Evolutionary conservation across 2,329 filamentous ascomycete species (phyloP).

Genomic region (Dactylella cylindrospora): DNA sequence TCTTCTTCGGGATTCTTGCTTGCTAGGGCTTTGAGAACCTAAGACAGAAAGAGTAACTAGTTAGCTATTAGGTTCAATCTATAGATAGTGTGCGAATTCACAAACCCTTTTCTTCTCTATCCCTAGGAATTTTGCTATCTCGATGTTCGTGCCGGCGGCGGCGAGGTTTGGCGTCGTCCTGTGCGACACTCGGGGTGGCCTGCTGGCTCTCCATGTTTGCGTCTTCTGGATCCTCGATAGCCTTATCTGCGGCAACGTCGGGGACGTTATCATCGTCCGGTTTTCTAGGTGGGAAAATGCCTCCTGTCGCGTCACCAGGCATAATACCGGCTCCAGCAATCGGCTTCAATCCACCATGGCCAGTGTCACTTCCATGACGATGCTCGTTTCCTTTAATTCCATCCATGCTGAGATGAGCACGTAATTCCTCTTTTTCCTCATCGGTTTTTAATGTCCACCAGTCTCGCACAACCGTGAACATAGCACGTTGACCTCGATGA

Average conservation of each 20-base stretch:
- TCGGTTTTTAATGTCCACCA: constrained; percentile 69
- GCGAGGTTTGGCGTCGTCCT: constrained; percentile 19
- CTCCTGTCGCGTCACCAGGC: constrained; percentile 34
- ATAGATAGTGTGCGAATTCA: neutral
- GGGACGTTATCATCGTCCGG: constrained; percentile 8
- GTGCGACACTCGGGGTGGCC: constrained; percentile 59
- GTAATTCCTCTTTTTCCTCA: constrained; percentile 47
- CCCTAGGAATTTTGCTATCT: constrained; percentile 10
- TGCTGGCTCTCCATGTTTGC: constrained; percentile 50
- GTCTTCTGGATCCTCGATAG: constrained; percentile 12
- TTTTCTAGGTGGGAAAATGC: constrained; percentile 26
- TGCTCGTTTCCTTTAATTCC: constrained; percentile 44
- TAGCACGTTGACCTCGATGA: constrained; percentile 77
- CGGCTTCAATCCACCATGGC: constrained; percentile 42
- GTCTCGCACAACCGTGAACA: constrained; percentile 81
- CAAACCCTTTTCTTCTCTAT: constrained; percentile 34
- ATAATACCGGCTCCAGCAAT: constrained; percentile 30
- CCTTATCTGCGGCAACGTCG: constrained; percentile 18
- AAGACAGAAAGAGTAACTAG: neutral
- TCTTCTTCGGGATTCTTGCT: constrained; percentile 20
- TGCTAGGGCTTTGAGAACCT: constrained; percentile 39
- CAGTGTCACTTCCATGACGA: constrained; percentile 44
- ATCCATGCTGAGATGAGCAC: constrained; percentile 44
- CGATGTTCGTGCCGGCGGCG: constrained; percentile 23
- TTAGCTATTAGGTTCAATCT: too few relatives aligned